Evolutionary conservation across 805 yeast genomes (phyloP).

Genomic region (Saccharomycopsis fibuligera): DNA sequence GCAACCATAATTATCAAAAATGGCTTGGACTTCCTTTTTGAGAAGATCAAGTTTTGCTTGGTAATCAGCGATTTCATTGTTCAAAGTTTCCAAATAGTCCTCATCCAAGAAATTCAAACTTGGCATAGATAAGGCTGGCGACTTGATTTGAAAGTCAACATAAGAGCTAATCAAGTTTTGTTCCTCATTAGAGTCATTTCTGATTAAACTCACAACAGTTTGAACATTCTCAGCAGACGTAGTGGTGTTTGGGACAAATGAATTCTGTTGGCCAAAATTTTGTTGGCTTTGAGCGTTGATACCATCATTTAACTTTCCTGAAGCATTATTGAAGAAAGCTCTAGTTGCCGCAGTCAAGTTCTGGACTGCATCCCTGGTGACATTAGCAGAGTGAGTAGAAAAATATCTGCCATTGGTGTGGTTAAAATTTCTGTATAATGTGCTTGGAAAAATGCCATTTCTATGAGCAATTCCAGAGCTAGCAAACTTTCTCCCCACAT

Average conservation of each 20-base stretch:
- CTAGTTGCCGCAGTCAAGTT: conserved; percentile 48
- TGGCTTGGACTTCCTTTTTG: conserved; percentile 35
- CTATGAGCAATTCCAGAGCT: no score
- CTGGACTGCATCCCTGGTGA: conserved; percentile 50
- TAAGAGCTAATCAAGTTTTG: conserved; percentile 37
- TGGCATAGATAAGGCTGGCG: conserved; percentile 33
- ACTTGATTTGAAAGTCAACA: conserved; percentile 44
- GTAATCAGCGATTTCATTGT: conserved; percentile 32
- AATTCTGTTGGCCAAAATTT: conserved; percentile 7
- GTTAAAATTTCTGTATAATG: conserved; percentile 32
- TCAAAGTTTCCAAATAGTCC: conserved; percentile 36
- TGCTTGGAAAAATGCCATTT: conserved; percentile 26
- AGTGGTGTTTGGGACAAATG: conserved; percentile 6
- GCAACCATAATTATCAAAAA: conserved; percentile 54
- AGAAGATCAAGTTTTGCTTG: conserved; percentile 38
- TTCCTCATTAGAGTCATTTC: conserved; percentile 27
- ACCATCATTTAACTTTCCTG: conserved; percentile 22
- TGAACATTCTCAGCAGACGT: conserved; percentile 26
- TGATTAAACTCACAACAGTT: conserved; percentile 31
- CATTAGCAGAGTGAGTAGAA: conserved; percentile 32
- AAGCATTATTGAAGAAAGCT: conserved; percentile 30
- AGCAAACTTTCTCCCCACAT: background rate
- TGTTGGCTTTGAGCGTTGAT: conserved; percentile 13
- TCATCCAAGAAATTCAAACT: conserved; percentile 37
- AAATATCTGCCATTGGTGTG: conserved; percentile 34